phyloP scores from a whole-genome alignment of 306 rosid species.

The Heteromeles arbutifolia region DNA sequence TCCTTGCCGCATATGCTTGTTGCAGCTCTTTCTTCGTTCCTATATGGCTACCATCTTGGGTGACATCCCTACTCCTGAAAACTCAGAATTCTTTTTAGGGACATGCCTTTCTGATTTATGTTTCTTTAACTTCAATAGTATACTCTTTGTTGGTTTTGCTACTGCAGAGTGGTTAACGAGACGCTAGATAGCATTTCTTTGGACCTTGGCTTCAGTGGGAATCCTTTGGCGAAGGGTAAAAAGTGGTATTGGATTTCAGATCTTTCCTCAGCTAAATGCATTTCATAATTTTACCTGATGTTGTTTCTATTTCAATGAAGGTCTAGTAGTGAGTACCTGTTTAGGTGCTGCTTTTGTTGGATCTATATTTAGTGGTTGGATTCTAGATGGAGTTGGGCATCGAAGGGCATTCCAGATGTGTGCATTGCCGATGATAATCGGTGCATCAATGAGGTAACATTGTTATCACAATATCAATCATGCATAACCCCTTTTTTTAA shows the following conservation, averaged over 20 bases:
- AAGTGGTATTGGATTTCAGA: background rate
- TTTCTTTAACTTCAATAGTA: background rate
- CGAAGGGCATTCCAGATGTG: constrained; percentile 82
- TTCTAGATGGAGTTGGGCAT: constrained; percentile 77
- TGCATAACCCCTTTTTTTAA: background rate
- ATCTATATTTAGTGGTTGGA: constrained; percentile 70
- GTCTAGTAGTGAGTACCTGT: constrained; percentile 85
- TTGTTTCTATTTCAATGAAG: constrained; percentile 37
- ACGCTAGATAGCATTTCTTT: constrained; percentile 76
- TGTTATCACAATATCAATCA: background rate
- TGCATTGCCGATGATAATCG: constrained; percentile 81
- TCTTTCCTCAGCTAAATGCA: background rate
- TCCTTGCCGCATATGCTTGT: constrained; percentile 60
- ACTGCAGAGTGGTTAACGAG: constrained; percentile 78
- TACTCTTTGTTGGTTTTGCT: constrained; percentile 20
- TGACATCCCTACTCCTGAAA: constrained; percentile 22
- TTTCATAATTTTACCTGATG: constrained; percentile 8
- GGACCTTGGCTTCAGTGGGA: constrained; percentile 72
- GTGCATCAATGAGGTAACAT: constrained; percentile 67
- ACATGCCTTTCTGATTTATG: background rate
- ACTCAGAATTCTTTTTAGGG: constrained; percentile 9
- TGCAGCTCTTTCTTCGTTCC: constrained; percentile 66
- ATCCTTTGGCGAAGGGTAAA: constrained; percentile 74
- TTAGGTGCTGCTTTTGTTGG: constrained; percentile 84
- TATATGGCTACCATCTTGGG: constrained; percentile 88